Evolutionary conservation across 2,329 filamentous ascomycete species (phyloP).

Genomic region (Rhinocladiella mackenziei): DNA sequence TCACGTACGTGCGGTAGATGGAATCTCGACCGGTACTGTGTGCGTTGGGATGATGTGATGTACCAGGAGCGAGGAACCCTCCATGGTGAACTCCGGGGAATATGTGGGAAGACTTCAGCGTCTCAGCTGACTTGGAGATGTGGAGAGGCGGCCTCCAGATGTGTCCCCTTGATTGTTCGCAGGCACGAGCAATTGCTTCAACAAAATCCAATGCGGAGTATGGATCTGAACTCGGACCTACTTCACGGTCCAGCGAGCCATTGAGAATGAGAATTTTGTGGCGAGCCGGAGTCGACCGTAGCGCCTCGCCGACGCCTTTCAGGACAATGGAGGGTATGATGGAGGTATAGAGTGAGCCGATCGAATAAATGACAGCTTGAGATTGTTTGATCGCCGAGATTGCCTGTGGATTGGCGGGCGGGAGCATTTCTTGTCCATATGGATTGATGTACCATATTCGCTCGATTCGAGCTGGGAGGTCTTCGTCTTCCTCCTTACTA

Average conservation of each 20-base stretch:
- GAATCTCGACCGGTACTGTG: constrained; percentile 9
- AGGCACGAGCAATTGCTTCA: constrained; percentile 70
- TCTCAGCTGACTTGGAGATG: constrained; percentile 17
- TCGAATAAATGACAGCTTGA: constrained; percentile 77
- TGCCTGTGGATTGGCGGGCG: constrained; percentile 76
- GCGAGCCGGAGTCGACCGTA: constrained; percentile 50
- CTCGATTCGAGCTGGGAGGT: constrained; percentile 71
- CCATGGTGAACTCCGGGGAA: constrained; percentile 12
- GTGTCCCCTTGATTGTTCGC: constrained; percentile 61
- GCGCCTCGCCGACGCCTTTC: constrained; percentile 65
- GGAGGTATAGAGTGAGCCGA: constrained; percentile 89
- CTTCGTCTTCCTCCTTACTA: constrained; percentile 78
- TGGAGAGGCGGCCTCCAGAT: constrained; percentile 21
- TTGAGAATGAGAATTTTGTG: constrained; percentile 84
- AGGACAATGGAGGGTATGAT: constrained; percentile 79
- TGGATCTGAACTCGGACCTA: constrained; percentile 61
- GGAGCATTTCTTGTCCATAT: constrained; percentile 92
- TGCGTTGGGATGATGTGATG: constrained; percentile 1
- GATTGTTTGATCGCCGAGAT: constrained; percentile 62
- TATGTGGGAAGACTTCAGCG: constrained; percentile 14
- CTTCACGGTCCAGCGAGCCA: constrained; percentile 79
- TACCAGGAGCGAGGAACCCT: constrained; percentile 12
- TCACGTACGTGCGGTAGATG: constrained; percentile 28
- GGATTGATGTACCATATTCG: constrained; percentile 97
- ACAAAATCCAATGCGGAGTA: constrained; percentile 80